Evolutionary conservation across 768 basidiomycete species (phyloP).

Genomic region (Rhodosporidiobolus sp.): DNA sequence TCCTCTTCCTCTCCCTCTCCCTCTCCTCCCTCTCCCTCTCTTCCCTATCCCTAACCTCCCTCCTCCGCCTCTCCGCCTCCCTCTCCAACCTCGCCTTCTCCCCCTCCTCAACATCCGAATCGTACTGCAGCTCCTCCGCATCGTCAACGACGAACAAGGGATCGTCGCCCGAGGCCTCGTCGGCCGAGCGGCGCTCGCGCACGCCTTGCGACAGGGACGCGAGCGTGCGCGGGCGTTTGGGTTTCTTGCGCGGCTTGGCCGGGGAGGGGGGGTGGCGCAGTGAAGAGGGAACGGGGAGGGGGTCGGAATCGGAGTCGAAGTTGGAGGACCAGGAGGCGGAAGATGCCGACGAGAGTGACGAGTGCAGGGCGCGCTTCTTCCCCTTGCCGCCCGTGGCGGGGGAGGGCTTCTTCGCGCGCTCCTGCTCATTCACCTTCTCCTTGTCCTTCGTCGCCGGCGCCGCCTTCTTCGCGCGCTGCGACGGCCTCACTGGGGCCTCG

Average conservation of each 20-base stretch:
- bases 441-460: neutral
- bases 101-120: slow-evolving; percentile 6
- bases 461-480: too few relatives aligned
- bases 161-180: slow-evolving; percentile 1
- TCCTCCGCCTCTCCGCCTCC: neutral
- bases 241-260: neutral
- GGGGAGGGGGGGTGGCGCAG: neutral
- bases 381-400: neutral
- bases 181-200: slow-evolving; percentile 3
- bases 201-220: slow-evolving; percentile 6
- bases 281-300: slow-evolving; percentile 6
- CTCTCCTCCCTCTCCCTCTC: neutral
- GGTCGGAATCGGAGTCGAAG: slow-evolving; percentile 1
- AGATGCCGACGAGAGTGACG: neutral
- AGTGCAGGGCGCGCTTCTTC: slow-evolving; percentile 3
- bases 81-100: neutral
- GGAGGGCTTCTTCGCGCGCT: neutral
- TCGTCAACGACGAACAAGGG: slow-evolving; percentile 22
- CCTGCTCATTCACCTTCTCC: too few relatives aligned
- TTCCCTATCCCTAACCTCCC: neutral
- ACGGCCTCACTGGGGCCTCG: too few relatives aligned
- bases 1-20: neutral
- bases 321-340: neutral
- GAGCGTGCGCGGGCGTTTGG: neutral
- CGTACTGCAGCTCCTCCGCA: neutral